These are phyloP conservation scores for Mucor saturninus DNA, from an alignment of 371 early-diverging fungal species.

Conservation along the genomic window DNA sequence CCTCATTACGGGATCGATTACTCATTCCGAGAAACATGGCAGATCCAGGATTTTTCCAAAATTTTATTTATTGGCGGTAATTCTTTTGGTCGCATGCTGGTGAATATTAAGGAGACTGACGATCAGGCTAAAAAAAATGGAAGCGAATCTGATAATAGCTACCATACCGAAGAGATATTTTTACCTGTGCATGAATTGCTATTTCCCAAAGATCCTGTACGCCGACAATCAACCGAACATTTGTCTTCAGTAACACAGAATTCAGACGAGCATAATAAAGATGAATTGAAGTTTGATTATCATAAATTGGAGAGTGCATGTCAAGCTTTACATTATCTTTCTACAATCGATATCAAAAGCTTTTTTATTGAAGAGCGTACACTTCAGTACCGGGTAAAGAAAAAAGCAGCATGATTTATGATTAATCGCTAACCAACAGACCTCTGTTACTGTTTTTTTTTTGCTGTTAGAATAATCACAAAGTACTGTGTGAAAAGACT, in stretches of 20 bases:
- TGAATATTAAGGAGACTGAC: background rate
- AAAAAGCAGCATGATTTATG: background rate
- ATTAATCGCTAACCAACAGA: background rate
- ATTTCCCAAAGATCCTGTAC: too few relatives aligned
- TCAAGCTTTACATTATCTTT: conserved; percentile 14
- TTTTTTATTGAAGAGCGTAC: background rate
- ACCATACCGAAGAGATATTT: conserved; percentile 12
- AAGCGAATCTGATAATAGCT: background rate
- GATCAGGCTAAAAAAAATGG: background rate
- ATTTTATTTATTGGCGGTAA: background rate
- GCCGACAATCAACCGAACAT: too few relatives aligned
- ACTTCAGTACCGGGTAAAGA: background rate
- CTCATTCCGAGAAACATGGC: background rate
- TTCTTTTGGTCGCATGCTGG: background rate
- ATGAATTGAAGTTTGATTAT: background rate
- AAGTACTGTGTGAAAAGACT: background rate
- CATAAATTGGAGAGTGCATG: conserved; percentile 19
- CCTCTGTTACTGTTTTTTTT: too few relatives aligned
- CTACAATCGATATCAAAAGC: too few relatives aligned
- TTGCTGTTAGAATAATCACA: background rate
- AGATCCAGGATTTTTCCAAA: background rate
- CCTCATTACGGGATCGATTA: background rate
- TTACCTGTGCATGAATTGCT: conserved; percentile 6
- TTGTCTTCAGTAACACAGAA: too few relatives aligned
- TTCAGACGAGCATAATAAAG: background rate